These are phyloP conservation scores for Obba rivulosa DNA, from an alignment of 768 basidiomycete species.

Conservation along the genomic window DNA sequence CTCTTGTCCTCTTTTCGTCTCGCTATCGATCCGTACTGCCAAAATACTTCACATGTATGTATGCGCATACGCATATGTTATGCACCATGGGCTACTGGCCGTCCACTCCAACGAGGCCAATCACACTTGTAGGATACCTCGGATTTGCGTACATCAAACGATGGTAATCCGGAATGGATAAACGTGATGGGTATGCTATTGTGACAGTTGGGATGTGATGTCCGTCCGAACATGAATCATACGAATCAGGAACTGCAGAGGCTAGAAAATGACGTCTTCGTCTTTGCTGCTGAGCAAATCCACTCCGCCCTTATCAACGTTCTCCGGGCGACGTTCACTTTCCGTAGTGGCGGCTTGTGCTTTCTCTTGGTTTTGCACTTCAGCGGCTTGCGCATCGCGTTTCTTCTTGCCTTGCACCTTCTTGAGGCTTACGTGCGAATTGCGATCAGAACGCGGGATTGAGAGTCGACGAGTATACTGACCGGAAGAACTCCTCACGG, in stretches of 20 bases:
- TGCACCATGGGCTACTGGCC: constrained; percentile 38
- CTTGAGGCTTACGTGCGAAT: constrained; percentile 58
- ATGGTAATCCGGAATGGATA: constrained; percentile 1
- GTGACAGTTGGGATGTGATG: neutral
- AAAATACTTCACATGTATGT: constrained; percentile 64
- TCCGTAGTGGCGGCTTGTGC: constrained; percentile 6
- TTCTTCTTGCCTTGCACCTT: constrained; percentile 99
- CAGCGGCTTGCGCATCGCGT: constrained; percentile 47
- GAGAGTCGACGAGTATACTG: constrained; percentile 13
- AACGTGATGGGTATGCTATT: constrained; percentile 13
- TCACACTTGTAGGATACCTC: neutral
- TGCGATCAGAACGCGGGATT: neutral
- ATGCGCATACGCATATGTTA: constrained; percentile 52
- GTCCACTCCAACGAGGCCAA: constrained; percentile 3
- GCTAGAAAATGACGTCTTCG: constrained; percentile 86
- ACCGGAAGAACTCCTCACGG: constrained; percentile 92
- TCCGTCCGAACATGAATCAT: neutral
- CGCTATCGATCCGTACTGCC: constrained; percentile 27
- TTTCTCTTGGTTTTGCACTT: constrained; percentile 14
- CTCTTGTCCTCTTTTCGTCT: constrained; percentile 22
- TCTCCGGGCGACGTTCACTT: constrained; percentile 1
- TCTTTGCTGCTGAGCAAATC: constrained; percentile 86
- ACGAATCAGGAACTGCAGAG: neutral
- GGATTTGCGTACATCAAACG: neutral
- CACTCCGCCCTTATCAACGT: constrained; percentile 32